phyloP scores from a whole-genome alignment of 106 monocot species.

The Vanilla planifolia region DNA sequence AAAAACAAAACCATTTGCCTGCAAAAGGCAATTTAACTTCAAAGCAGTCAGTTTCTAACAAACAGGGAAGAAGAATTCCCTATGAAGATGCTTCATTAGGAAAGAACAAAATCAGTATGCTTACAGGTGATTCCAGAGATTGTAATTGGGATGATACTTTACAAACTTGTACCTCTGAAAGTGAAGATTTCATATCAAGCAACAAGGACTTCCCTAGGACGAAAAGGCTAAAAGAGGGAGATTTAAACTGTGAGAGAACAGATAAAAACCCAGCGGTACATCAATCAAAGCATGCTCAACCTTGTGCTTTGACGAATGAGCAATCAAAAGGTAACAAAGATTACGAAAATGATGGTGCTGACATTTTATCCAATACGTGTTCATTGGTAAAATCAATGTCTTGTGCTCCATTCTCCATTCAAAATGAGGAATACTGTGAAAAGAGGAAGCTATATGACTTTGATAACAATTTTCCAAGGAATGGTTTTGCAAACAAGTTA shows the following conservation, averaged over 20 bases:
- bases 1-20: slow-evolving; percentile 55
- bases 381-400: slow-evolving; percentile 31
- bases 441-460: slow-evolving; percentile 14
- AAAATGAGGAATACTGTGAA: slow-evolving; percentile 21
- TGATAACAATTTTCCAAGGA: slow-evolving; percentile 16
- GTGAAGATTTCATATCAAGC: slow-evolving; percentile 27
- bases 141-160: slow-evolving; percentile 18
- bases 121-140: slow-evolving; percentile 23
- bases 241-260: slow-evolving; percentile 14
- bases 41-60: slow-evolving; percentile 27
- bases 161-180: slow-evolving; percentile 24
- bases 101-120: slow-evolving; percentile 27
- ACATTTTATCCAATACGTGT: slow-evolving; percentile 64
- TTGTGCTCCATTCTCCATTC: slow-evolving; percentile 9
- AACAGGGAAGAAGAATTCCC: slow-evolving; percentile 32
- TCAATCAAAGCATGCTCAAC: slow-evolving; percentile 21
- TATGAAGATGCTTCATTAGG: slow-evolving; percentile 30
- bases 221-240: slow-evolving; percentile 49
- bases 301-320: slow-evolving; percentile 38
- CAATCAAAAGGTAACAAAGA: slow-evolving; percentile 21
- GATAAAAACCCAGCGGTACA: slow-evolving; percentile 15
- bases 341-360: slow-evolving; percentile 28
- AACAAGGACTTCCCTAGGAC: slow-evolving; percentile 50
- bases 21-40: slow-evolving; percentile 36
- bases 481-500: slow-evolving; percentile 8